Base-by-base conservation (phyloP, 257 asterid genomes). In the Primulina huaijiensis region DNA sequence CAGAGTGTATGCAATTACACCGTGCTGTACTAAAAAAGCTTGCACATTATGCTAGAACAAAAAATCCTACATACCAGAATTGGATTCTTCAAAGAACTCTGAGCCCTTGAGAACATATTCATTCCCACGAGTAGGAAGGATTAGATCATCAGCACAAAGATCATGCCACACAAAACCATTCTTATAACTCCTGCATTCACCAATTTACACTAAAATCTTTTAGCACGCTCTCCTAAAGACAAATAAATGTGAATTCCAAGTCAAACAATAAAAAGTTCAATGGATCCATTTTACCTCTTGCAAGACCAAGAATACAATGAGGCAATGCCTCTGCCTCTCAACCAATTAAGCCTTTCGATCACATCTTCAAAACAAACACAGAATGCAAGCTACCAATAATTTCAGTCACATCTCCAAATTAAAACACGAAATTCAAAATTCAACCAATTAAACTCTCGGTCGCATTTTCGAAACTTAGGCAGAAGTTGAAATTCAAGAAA, bases 91-190 rank as follows among this genome's bases (percentile, higher is more conserved):
- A 71, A 94, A 85, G 72, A 91, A 90, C 81, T 94, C 99, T 0
- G 99, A 94, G 60, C 98, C 99, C 84, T 91, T 91, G 40, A 94
- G 96, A 74, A 94, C 95, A 76, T 94, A 94, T 78, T 91, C 99
- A 71, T 82, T 85, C 34, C 90, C 93, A 50, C 88, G 93, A 74
- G 95, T 90, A 8, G 99, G 98, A 74, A 89, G 88, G 72, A 94
- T 88, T 56, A 91, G 70, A 81, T 94, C 99, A 61, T 94, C 94
- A 5, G 84, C 90, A 62, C 87, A 83, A 10, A 94, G 93, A 87
- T 94, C 98, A 74, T 89, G 97, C 99, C 99, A 94, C n/a, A 94
- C 98, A 77, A 78, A 94, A 4, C 98, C 98, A 58, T 81, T 88
- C 84, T 91, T 94, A 61, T 94, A 89, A 82, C 93, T 85, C 84